A percentile compares a stretch with the other conserved stretches of the same genome.
phyloP scores from a whole-genome alignment of 441 rosid genomes.

The Eruca vesicaria region DNA sequence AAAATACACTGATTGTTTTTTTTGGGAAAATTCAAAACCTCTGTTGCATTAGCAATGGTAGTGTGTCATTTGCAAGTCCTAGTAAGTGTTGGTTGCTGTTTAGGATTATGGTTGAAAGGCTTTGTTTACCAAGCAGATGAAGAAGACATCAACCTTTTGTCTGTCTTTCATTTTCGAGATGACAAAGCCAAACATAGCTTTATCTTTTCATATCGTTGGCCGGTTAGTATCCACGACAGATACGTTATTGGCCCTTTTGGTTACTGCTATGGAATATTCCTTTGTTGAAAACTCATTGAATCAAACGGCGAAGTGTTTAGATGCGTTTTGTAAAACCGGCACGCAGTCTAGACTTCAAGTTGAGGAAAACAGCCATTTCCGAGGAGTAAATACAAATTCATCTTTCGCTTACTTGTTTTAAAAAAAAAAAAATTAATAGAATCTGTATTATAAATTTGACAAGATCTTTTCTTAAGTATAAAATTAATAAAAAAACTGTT shows the following conservation, averaged over 20 bases:
- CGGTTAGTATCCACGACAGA: background rate
- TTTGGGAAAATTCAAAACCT: background rate
- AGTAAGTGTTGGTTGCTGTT: background rate
- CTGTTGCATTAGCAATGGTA: background rate
- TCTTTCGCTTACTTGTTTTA: background rate
- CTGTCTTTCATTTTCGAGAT: background rate
- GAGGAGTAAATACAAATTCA: background rate
- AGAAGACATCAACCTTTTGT: background rate
- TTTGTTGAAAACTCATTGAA: background rate
- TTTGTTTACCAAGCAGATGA: background rate
- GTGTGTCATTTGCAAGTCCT: background rate
- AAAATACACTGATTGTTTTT: background rate
- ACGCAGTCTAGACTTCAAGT: background rate
- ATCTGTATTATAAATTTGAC: no score
- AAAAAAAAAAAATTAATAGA: no score
- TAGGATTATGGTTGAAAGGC: background rate
- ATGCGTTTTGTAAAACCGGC: background rate
- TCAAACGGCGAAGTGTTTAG: background rate
- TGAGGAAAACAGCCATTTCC: no score
- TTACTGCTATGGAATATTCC: background rate
- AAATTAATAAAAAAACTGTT: no score
- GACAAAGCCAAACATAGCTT: background rate
- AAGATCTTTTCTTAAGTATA: no score
- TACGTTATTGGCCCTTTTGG: background rate
- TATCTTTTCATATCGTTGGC: background rate